Base-by-base conservation (phyloP, 2,329 filamentous ascomycete species). In the Fusarium goolgardi region DNA sequence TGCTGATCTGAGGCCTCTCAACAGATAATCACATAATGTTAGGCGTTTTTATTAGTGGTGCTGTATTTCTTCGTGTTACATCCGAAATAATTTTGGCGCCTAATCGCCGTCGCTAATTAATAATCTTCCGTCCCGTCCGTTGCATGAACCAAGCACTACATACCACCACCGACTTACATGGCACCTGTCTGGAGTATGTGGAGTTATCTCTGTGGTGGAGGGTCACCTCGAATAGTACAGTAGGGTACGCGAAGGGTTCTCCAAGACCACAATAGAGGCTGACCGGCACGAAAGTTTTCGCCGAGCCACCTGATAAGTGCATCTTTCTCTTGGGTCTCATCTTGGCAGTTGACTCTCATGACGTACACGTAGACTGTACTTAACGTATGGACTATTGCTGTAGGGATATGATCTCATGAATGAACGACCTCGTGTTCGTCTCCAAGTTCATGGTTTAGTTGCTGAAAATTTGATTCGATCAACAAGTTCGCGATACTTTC, bases 1-100 rank as follows among this genome's bases (percentile, higher is more conserved):
- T 84, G 20, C 70, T 88, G 68, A 81, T 86, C 18, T 80, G 67
- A 70, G 49, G 52, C 44, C 52, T 54, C 41, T 62, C 21, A 32
- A 34, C 37, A 20, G 37, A 63, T 31, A 45, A 39, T 64, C 41
- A 60, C 35, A 44, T 66, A 50, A 50, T 27, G 47, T 40, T 67
- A 56, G 56, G 47, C 52, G 41, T 51, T 41, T 56, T 31, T 29
- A 29, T 37, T 44, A 61, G 27, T 40, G 40, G 41, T 43, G 25
- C 21, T 27, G 51, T 51, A 37, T 55, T 49, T 51, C 34, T 46
- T 23, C 35, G 41, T 55, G 46, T 35, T 54, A 13, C 34, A 56
- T 45, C 18, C 40, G n/a, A 37, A 44, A 51, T 49, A 41, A 58
- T 32, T 58, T 27, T 55, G 62, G 44, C 41, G 49, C 44, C 49